These are phyloP conservation scores for Naganishia cerealis DNA, from an alignment of 1,284 basidiomycete species.

Conservation along the genomic window DNA sequence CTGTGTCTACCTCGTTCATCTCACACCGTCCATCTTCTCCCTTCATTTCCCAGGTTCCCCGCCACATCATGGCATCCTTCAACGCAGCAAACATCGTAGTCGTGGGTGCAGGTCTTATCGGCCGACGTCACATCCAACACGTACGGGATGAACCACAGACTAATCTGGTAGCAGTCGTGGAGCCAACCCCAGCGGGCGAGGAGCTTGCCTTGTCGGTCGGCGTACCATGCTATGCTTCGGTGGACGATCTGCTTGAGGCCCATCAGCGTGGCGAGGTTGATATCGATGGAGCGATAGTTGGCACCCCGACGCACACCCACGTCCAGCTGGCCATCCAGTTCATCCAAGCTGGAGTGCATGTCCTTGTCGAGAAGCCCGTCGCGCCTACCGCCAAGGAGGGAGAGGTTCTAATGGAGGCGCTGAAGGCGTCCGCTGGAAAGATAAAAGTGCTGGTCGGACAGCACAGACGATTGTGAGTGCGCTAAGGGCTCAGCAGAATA, in stretches of 20 bases:
- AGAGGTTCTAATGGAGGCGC: conserved; percentile 28
- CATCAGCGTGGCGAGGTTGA: conserved; percentile 1
- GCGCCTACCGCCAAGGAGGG: conserved; percentile 29
- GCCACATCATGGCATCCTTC: conserved; percentile 8
- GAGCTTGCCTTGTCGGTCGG: conserved; percentile 23
- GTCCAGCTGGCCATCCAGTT: conserved; percentile 35
- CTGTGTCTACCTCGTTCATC: too few species aligned
- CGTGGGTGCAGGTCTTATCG: conserved; percentile 38
- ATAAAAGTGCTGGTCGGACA: conserved; percentile 36
- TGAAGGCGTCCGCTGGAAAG: conserved; percentile 3
- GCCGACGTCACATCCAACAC: conserved; percentile 36
- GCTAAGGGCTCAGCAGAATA: background rate
- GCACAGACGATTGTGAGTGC: conserved; percentile 37
- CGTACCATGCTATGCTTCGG: conserved; percentile 27
- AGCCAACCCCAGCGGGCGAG: conserved; percentile 34
- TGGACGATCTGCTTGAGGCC: conserved; percentile 34
- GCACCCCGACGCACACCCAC: conserved; percentile 38
- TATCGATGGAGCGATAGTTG: conserved; percentile 37
- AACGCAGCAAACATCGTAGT: conserved; percentile 14
- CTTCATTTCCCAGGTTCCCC: background rate
- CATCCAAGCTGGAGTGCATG: conserved; percentile 34
- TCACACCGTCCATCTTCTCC: background rate
- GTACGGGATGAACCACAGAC: conserved; percentile 30
- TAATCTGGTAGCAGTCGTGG: conserved; percentile 36
- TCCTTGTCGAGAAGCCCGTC: conserved; percentile 41